Evolutionary conservation across 768 basidiomycete genomes (phyloP).

Genomic region (Termitomyces sp.): DNA sequence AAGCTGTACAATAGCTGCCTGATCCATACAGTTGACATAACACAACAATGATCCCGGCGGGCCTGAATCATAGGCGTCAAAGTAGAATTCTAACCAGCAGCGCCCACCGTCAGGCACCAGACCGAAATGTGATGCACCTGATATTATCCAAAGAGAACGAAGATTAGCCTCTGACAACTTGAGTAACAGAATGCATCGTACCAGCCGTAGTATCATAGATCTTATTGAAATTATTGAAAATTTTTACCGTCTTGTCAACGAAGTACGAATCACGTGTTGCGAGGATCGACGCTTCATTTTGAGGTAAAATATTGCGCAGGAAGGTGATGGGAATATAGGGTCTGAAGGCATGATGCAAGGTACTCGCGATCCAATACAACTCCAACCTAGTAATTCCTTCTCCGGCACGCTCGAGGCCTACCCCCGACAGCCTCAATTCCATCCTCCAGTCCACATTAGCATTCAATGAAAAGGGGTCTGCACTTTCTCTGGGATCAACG

Average conservation of each 20-base stretch:
- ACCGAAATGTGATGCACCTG: background rate
- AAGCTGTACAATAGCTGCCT: background rate
- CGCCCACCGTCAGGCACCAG: background rate
- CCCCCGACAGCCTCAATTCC: background rate
- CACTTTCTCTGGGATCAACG: background rate
- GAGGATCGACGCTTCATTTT: background rate
- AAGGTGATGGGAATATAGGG: background rate
- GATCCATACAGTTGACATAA: constrained; percentile 1
- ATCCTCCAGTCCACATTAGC: background rate
- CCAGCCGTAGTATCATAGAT: background rate
- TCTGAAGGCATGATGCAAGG: background rate
- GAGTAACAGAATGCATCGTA: background rate
- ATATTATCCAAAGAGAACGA: background rate
- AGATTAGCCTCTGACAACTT: background rate
- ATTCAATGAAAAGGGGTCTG: background rate
- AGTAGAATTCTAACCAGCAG: background rate
- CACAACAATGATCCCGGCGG: background rate
- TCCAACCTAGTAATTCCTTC: background rate
- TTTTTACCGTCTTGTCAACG: no score
- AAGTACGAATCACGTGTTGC: no score
- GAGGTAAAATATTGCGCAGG: background rate
- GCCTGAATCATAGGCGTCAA: background rate
- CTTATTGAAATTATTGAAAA: background rate
- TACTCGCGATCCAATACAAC: background rate
- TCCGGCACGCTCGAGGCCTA: background rate